Percentiles rank a stretch among this genome's conserved stretches.
Conservation (phyloP, 805 yeast genomes). For the Huiozyma sinensis region DNA sequence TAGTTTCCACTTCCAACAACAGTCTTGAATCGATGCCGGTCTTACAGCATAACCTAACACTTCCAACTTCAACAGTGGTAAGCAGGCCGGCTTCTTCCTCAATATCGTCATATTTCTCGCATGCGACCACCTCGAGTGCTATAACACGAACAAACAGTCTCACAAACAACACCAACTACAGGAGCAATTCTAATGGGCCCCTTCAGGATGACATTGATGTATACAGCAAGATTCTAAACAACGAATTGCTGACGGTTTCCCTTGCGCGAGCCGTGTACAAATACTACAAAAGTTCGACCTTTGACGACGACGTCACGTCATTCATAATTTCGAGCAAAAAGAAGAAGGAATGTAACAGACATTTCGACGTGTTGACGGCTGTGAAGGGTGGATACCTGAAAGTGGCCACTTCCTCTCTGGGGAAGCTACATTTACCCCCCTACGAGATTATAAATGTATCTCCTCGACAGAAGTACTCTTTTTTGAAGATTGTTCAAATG, state of each 20-base stretch:
- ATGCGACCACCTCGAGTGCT: slow-evolving; percentile 3
- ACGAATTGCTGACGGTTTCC: slow-evolving; percentile 1
- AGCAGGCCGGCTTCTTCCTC: slow-evolving; percentile 10
- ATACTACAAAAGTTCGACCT: not conserved
- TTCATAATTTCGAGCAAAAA: slow-evolving; percentile 7
- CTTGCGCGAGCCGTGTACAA: not conserved
- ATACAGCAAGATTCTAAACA: slow-evolving; percentile 16
- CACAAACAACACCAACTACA: slow-evolving; percentile 4
- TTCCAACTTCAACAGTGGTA: not conserved
- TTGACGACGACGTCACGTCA: not conserved
- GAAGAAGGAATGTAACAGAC: slow-evolving; percentile 6
- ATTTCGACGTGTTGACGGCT: slow-evolving; percentile 14
- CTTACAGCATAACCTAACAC: not conserved
- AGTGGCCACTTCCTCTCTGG: slow-evolving; percentile 22
- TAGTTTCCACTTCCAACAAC: slow-evolving; percentile 4
- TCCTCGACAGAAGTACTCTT: slow-evolving; percentile 11
- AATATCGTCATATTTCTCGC: slow-evolving; percentile 16
- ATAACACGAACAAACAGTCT: slow-evolving; percentile 2
- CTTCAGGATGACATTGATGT: slow-evolving; percentile 19
- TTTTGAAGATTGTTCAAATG: slow-evolving; percentile 25
- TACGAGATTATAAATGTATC: no score
- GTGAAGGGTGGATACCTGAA: slow-evolving; percentile 28
- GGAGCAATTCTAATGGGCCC: not conserved
- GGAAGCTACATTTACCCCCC: slow-evolving; percentile 12
- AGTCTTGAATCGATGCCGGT: not conserved